Conservation (phyloP, 495 filamentous ascomycete species). For the Penicillium robsamsonii region DNA sequence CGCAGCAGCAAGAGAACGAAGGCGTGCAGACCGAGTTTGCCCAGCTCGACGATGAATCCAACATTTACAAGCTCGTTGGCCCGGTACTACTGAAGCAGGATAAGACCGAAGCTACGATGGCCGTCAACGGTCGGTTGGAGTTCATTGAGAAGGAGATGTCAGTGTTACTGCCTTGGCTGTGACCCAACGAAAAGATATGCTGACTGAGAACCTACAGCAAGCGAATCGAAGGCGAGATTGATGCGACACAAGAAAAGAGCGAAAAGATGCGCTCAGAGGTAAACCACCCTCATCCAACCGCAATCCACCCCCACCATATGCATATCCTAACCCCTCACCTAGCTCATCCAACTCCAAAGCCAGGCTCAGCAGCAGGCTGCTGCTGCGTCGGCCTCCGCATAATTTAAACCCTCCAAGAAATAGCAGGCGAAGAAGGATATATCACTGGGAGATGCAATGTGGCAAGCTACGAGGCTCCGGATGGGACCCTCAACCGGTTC, state of each 20-base stretch:
- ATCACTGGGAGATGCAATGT: background rate
- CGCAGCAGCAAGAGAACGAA: slow-evolving; percentile 88
- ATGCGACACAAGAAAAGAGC: slow-evolving; percentile 72
- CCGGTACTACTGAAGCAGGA: slow-evolving; percentile 95
- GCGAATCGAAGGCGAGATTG: slow-evolving; percentile 78
- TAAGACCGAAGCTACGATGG: slow-evolving; percentile 77
- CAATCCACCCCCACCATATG: background rate
- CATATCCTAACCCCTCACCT: slow-evolving; percentile 19
- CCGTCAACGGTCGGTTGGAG: slow-evolving; percentile 84
- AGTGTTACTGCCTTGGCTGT: slow-evolving; percentile 19
- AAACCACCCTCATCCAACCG: slow-evolving; percentile 7
- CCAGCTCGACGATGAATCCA: slow-evolving; percentile 70
- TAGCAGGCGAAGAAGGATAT: background rate
- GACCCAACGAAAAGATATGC: background rate
- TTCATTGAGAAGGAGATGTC: slow-evolving; percentile 96
- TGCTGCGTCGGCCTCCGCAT: slow-evolving; percentile 38
- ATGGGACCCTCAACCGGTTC: background rate
- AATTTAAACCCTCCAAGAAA: slow-evolving; percentile 4
- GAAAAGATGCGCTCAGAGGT: slow-evolving; percentile 79
- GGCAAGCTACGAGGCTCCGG: background rate
- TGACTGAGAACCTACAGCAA: slow-evolving; percentile 53
- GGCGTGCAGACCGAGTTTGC: slow-evolving; percentile 91
- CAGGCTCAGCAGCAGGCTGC: slow-evolving; percentile 42
- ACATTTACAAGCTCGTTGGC: slow-evolving; percentile 93
- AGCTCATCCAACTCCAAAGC: slow-evolving; percentile 47